phyloP scores from a whole-genome alignment of 148 eudicot species.

The Vaccinium myrtillus region DNA sequence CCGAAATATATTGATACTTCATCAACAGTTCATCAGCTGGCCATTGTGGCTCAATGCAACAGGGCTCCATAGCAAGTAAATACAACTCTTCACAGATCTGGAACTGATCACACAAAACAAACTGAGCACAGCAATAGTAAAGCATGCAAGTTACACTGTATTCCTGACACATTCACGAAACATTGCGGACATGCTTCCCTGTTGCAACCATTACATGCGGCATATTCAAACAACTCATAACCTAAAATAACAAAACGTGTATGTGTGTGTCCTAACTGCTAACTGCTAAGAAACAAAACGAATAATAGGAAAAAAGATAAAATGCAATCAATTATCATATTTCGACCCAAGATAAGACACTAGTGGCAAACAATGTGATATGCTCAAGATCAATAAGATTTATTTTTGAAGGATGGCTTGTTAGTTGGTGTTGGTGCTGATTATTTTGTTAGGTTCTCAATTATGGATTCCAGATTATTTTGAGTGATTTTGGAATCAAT shows the following conservation, averaged over 20 bases:
- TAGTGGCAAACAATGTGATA: neutral
- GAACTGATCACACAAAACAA: conserved; percentile 16
- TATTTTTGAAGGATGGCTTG: neutral
- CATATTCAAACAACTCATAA: neutral
- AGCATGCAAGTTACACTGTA: neutral
- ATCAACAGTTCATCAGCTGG: conserved; percentile 80
- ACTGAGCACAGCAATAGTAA: neutral
- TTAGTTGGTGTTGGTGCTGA: neutral
- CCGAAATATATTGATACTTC: conserved; percentile 93
- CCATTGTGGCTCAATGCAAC: conserved; percentile 93
- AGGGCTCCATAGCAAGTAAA: conserved; percentile 56
- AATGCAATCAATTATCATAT: neutral
- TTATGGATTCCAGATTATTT: no score
- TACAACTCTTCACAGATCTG: conserved; percentile 37
- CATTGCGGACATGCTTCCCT: neutral
- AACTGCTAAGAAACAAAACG: neutral
- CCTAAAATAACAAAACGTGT: neutral
- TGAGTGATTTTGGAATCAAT: no score
- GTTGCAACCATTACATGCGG: neutral
- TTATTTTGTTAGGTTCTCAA: no score
- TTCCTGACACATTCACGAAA: neutral
- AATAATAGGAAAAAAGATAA: neutral
- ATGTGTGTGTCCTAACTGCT: neutral
- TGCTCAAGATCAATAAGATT: neutral
- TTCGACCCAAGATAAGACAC: neutral